Evolutionary conservation across 129 eudicot species (phyloP), one percentile per base, ranked within the genome.

Genomic region (Helichrysum umbraculigerum): DNA sequence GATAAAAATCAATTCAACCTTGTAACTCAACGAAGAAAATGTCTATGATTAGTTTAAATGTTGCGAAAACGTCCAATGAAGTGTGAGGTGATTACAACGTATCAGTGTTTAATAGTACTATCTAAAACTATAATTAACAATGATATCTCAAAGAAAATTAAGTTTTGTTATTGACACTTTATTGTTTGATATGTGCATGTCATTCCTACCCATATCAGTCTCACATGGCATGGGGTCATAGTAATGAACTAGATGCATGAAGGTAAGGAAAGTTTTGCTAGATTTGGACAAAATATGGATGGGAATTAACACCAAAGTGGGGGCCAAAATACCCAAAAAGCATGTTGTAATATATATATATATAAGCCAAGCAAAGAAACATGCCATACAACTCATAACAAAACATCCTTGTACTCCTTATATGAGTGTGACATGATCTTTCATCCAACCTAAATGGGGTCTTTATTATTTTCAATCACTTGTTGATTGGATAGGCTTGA

Each of bases 141-240:
- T 52, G 65, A 52, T 64, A 37, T 34, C 78, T 64, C 75, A 2
- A 33, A 56, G 47, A 59, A 60, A 14, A 71, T 22, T 15, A 34
- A 65, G 32, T 58, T 58, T 28, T 79, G 73, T 73, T 56, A 72
- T 58, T 28, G 14, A 65, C 30, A 51, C 30, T 73, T 39, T 73
- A 79, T 63, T 73, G 33, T 72, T 33, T 80, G 79, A 80, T 47
- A 28, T 65, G 74, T 80, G 69, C 70, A 80, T 19, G 42, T 80
- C 83, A 80, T 66, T 50, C 22, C 66, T 37, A 21, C 28, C 78
- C 73, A 72, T 35, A 79, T 72, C 60, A 73, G 28, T 11, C 2
- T 80, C 83, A 80, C 83, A 80, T 80, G 83, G 83, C 75, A 80
- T 39, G 83, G 80, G 82, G 83, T 66, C 83, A 52, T 65, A 42